phyloP scores from a whole-genome alignment of 2,329 filamentous ascomycete species.

The Neopestalotiopsis sp. region DNA sequence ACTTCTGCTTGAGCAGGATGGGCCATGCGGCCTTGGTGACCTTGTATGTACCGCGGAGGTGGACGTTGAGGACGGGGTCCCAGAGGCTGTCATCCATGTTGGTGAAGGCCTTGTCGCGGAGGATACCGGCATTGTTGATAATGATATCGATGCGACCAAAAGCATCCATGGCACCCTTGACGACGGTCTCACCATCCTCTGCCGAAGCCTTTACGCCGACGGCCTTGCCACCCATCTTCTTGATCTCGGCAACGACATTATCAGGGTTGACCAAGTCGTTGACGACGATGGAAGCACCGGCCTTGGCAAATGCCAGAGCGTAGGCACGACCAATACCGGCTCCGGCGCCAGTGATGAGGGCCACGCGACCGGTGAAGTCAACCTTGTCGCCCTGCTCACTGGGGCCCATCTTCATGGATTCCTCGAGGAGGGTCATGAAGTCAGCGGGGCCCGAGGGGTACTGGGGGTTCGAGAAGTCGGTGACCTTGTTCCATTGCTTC shows the following conservation, averaged over 20 bases:
- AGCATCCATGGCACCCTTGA: conserved; percentile 91
- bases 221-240: conserved; percentile 85
- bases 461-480: conserved; percentile 83
- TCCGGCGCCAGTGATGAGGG: conserved; percentile 85
- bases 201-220: conserved; percentile 92
- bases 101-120: conserved; percentile 95
- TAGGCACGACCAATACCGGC: conserved; percentile 92
- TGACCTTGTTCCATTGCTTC: conserved; percentile 86
- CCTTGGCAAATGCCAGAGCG: conserved; percentile 84
- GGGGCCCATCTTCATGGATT: conserved; percentile 77
- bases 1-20: conserved; percentile 97
- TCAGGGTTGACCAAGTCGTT: conserved; percentile 97
- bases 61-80: conserved; percentile 90
- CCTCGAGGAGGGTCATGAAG: conserved; percentile 84
- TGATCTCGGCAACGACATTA: conserved; percentile 88
- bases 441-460: conserved; percentile 86
- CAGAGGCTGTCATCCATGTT: conserved; percentile 97
- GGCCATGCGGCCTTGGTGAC: conserved; percentile 97
- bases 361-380: conserved; percentile 84
- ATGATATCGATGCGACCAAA: conserved; percentile 94
- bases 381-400: conserved; percentile 76
- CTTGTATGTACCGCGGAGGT: conserved; percentile 94
- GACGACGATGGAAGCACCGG: conserved; percentile 84
- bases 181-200: conserved; percentile 87
- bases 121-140: conserved; percentile 97